Evolutionary conservation across 202 grass and related monocot species (phyloP), one percentile per base, ranked within the genome.

Genomic region (Elaeis oleifera): DNA sequence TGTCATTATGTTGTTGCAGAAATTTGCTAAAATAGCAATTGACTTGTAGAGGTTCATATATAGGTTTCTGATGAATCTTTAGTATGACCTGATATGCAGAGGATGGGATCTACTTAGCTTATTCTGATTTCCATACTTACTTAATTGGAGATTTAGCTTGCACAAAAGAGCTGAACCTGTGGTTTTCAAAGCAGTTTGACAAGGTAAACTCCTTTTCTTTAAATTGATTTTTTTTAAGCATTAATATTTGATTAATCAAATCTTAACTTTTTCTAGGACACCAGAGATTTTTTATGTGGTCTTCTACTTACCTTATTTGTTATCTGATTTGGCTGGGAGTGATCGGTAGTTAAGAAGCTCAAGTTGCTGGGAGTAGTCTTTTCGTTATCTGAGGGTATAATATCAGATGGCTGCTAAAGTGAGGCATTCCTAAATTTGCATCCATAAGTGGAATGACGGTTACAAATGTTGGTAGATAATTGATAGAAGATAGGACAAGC

Each of bases 131-230:
- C 51, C 81, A 85, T 65, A 54, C 79, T 62, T 90, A 83, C 31
- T 54, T 96, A 64, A 79, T 64, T 48, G 80, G 39, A 78, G 75
- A 74, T 79, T 58, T 88, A 58, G 79, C 70, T 64, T 96, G 79
- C 71, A 88, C 76, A 53, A 79, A 85, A 53, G 87, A 85, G 59
- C 64, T 85, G 59, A 79, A 85, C 52, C 80, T 78, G 61, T 96
- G 86, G 86, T 96, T 90, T 70, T 85, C 76, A 52, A 88, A 88
- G 74, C 83, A 85, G 69, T 96, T 96, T 87, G 75, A 85, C 62
- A 90, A 90, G 86, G 87, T 96, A 44, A 21, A 13, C 36, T 39
- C 1, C 27, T 70, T 72, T 69, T 36, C 65, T 54, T 20, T 71
- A 39, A 39, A 13, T 57, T 20, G 57, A 16, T 28, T 23, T 17